phyloP scores from a whole-genome alignment of 768 basidiomycete species.

The Tremella yokohamensis region DNA sequence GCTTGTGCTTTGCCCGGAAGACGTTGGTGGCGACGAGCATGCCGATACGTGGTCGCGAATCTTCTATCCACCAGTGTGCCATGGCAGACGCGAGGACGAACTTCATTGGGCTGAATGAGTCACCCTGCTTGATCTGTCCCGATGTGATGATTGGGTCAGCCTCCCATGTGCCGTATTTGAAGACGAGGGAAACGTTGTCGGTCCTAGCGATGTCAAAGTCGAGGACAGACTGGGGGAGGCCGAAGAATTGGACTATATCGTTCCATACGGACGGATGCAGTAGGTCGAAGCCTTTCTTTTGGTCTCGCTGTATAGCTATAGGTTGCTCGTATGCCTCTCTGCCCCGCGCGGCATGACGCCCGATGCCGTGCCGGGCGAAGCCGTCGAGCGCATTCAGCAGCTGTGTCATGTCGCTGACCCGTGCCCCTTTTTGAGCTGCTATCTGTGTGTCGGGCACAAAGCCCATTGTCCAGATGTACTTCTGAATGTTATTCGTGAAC shows the following conservation, averaged over 20 bases:
- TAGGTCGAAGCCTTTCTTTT: slow-evolving; percentile 12
- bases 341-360: neutral
- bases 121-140: slow-evolving; percentile 15
- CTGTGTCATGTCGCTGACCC: slow-evolving; percentile 7
- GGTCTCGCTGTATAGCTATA: slow-evolving; percentile 6
- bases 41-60: neutral
- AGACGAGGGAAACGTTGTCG: neutral
- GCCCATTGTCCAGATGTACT: neutral
- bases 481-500: slow-evolving; percentile 3
- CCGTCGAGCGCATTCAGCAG: neutral
- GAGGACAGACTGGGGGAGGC: neutral
- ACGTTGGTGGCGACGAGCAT: neutral
- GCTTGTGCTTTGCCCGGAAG: too few species aligned
- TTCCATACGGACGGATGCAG: neutral
- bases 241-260: slow-evolving; percentile 8
- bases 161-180: neutral
- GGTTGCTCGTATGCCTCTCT: neutral
- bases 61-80: neutral
- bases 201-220: slow-evolving; percentile 6
- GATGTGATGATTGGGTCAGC: slow-evolving; percentile 2
- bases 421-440: slow-evolving; percentile 1
- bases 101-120: slow-evolving; percentile 9
- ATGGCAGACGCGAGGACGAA: slow-evolving; percentile 5
- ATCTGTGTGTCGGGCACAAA: slow-evolving; percentile 12
- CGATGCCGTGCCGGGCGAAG: neutral